Evolutionary conservation across 208 protist species (phyloP).

Genomic region (Trypanosoma lewisi): DNA sequence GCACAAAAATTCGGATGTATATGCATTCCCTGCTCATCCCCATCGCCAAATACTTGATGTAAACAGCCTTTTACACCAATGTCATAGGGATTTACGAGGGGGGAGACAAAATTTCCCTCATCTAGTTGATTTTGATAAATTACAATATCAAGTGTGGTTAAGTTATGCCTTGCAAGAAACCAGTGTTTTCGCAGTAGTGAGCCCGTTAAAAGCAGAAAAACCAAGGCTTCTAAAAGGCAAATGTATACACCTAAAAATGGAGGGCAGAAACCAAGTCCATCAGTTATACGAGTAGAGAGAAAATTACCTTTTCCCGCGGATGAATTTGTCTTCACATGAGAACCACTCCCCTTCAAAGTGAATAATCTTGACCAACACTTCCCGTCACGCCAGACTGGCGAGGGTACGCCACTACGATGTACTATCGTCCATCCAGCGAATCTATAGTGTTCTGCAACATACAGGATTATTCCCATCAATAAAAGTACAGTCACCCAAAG

Average conservation of each 20-base stretch:
- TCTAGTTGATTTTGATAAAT: slow-evolving; percentile 51
- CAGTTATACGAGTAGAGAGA: slow-evolving; percentile 20
- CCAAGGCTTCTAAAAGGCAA: slow-evolving; percentile 50
- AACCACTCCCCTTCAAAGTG: neutral
- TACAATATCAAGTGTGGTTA: slow-evolving; percentile 85
- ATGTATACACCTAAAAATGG: slow-evolving; percentile 79
- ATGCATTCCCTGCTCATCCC: slow-evolving; percentile 44
- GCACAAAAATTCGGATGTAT: slow-evolving; percentile 41
- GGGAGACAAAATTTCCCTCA: slow-evolving; percentile 23
- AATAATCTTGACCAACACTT: slow-evolving; percentile 7
- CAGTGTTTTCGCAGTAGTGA: slow-evolving; percentile 70
- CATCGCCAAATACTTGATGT: slow-evolving; percentile 86
- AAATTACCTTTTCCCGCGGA: neutral
- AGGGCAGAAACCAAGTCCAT: slow-evolving; percentile 60
- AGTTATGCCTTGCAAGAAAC: slow-evolving; percentile 71
- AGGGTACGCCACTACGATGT: neutral
- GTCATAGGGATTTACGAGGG: slow-evolving; percentile 71
- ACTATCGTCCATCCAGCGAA: slow-evolving; percentile 7
- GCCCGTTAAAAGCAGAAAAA: slow-evolving; percentile 75
- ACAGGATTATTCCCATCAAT: slow-evolving; percentile 15
- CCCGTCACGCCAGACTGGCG: neutral
- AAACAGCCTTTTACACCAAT: slow-evolving; percentile 75
- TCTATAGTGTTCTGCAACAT: slow-evolving; percentile 25
- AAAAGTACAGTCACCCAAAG: slow-evolving; percentile 62
- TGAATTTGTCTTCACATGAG: neutral